These are phyloP conservation scores for Quercus lobata DNA, from an alignment of 331 rosid genomes.

Conservation along the genomic window DNA sequence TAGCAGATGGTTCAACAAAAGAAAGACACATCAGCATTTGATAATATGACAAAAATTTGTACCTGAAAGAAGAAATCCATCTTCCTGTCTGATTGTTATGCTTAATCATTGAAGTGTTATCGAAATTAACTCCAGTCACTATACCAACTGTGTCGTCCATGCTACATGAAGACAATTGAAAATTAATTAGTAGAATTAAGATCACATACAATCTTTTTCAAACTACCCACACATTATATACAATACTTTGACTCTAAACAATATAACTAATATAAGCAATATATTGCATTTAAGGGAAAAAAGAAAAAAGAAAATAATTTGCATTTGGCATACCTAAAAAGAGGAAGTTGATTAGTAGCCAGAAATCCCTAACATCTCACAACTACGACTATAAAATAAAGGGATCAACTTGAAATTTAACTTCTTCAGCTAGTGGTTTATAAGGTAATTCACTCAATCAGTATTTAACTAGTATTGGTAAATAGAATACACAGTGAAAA, in stretches of 20 bases:
- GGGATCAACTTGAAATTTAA: not conserved
- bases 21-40: not conserved
- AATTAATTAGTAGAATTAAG: conserved; percentile 6
- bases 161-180: conserved; percentile 38
- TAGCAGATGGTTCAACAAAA: conserved; percentile 7
- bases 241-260: not conserved
- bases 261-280: not conserved
- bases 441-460: not conserved
- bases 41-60: conserved; percentile 18
- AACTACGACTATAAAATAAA: not conserved
- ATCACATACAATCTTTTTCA: not conserved
- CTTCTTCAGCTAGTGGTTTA: not conserved
- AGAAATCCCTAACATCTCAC: not conserved
- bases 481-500: not conserved
- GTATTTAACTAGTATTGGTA: not conserved
- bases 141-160: conserved; percentile 67
- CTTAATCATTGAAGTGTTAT: conserved; percentile 30
- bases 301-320: too few species aligned
- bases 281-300: not conserved
- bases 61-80: conserved; percentile 87
- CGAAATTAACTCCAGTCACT: conserved; percentile 55
- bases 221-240: not conserved
- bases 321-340: too few species aligned
- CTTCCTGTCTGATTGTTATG: conserved; percentile 71
- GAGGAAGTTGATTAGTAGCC: not conserved